Percentiles rank a stretch among this genome's conserved stretches.
phyloP scores from a whole-genome alignment of 176 grass and related monocot species.

The Avena atlantica region DNA sequence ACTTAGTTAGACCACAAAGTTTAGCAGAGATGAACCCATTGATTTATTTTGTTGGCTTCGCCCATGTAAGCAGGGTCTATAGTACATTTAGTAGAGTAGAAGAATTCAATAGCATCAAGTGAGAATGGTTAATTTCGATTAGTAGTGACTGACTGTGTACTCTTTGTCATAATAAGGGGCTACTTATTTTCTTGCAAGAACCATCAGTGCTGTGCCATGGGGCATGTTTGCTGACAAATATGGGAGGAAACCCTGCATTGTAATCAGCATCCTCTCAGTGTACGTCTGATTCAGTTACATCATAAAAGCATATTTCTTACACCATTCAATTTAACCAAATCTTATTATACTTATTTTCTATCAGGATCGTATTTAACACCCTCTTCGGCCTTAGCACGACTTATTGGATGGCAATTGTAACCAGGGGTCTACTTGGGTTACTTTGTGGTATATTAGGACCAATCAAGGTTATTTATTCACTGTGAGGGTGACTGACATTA shows the following conservation, averaged over 20 bases:
- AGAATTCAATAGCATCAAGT: not conserved
- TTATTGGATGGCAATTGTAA: constrained; percentile 72
- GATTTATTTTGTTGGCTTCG: too few species aligned
- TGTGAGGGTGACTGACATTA: not conserved
- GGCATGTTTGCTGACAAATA: constrained; percentile 77
- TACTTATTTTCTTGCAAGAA: constrained; percentile 70
- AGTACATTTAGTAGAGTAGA: not conserved
- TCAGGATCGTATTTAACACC: constrained; percentile 62
- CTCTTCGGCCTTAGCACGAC: constrained; percentile 70
- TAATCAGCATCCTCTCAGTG: constrained; percentile 67
- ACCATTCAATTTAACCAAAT: not conserved
- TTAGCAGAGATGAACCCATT: too few species aligned
- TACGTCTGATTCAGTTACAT: constrained; percentile 34
- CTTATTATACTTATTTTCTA: not conserved
- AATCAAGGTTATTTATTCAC: constrained; percentile 53
- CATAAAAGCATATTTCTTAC: not conserved
- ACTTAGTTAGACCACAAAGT: too few species aligned
- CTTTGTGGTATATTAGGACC: constrained; percentile 71
- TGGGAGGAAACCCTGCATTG: constrained; percentile 68
- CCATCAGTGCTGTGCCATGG: constrained; percentile 63
- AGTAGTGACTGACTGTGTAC: not conserved
- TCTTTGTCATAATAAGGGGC: constrained; percentile 52
- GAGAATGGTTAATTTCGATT: not conserved
- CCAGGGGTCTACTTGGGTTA: constrained; percentile 61
- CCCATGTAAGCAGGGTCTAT: not conserved